phyloP scores from a whole-genome alignment of 2,329 filamentous ascomycete species.

The Claviceps lovelessii region DNA sequence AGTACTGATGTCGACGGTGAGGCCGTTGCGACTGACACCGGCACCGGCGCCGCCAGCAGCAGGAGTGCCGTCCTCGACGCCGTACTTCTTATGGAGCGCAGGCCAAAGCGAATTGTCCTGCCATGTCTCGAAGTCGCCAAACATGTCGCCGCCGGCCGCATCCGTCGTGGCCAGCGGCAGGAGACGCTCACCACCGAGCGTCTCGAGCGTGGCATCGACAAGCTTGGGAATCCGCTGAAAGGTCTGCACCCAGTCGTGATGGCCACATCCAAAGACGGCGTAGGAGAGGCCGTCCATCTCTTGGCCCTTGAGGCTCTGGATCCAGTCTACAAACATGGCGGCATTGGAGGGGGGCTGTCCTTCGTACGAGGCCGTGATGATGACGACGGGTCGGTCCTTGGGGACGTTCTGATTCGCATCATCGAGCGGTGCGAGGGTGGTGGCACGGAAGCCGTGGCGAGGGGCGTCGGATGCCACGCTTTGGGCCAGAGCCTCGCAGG shows the following conservation, averaged over 20 bases:
- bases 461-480: constrained; percentile 45
- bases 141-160: constrained; percentile 49
- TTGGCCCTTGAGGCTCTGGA: constrained; percentile 35
- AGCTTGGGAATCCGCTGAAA: constrained; percentile 54
- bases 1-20: constrained; percentile 34
- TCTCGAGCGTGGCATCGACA: constrained; percentile 38
- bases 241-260: constrained; percentile 42
- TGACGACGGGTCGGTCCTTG: constrained; percentile 44
- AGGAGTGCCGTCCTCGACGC: constrained; percentile 15
- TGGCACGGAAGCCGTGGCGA: constrained; percentile 43
- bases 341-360: constrained; percentile 63
- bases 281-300: constrained; percentile 45
- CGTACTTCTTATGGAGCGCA: constrained; percentile 31
- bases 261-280: constrained; percentile 56
- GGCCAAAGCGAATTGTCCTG: constrained; percentile 42
- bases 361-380: constrained; percentile 61
- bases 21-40: constrained; percentile 9
- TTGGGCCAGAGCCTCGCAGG: constrained; percentile 56
- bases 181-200: constrained; percentile 21
- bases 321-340: constrained; percentile 51
- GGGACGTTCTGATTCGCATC: constrained; percentile 45
- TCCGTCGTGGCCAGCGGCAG: constrained; percentile 41
- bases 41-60: constrained; percentile 1
- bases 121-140: constrained; percentile 54
- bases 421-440: constrained; percentile 43